Evolutionary conservation across 257 asterid genomes (phyloP), one percentile per base, ranked within the genome.

Genomic region (Solanum tacnaense): DNA sequence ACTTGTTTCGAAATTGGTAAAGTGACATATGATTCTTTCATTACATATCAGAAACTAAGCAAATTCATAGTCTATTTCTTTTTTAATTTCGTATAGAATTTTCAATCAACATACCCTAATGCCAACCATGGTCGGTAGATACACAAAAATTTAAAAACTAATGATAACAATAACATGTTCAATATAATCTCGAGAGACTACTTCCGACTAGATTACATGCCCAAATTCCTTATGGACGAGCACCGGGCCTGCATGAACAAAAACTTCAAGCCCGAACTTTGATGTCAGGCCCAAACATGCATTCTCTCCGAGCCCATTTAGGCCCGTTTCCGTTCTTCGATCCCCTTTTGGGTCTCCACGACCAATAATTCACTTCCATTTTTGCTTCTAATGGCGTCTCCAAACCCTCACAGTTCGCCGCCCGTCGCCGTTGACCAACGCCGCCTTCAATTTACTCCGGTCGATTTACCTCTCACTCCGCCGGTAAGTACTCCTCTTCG

Each of bases 221-320:
- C 16, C 18, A 16, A 67, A 68, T 27, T 68, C 23, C 36, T 6
- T 13, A 1, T 13, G 0, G 13, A 6, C 86, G 91, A 90, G 52
- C 10, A 52, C 68, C 92, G 90, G 91, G 91, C 90, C 68, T 27
- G 25, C 39, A 11, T 5, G 76, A 60, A 58, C 38, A 9, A 23
- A 11, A 62, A 20, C 4, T 49, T 38, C n/a, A 76, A 67, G 89
- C 90, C 89, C 90, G 89, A 89, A 86, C 9, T 10, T 72, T 72
- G 62, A 67, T 70, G n/a, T 49, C 3, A 83, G 78, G 90, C 89
- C 90, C 89, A 90, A 4, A 9, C n/a, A 18, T 5, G 27, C 41
- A 23, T 6, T 9, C 89, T 73, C 31, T 81, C 68, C 76, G 87
- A 74, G 90, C 91, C 88, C 85, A 46, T 46, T 81, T 81, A 7